Conservation (phyloP, 1,284 basidiomycete genomes). For the Fomitopsis betulina region DNA sequence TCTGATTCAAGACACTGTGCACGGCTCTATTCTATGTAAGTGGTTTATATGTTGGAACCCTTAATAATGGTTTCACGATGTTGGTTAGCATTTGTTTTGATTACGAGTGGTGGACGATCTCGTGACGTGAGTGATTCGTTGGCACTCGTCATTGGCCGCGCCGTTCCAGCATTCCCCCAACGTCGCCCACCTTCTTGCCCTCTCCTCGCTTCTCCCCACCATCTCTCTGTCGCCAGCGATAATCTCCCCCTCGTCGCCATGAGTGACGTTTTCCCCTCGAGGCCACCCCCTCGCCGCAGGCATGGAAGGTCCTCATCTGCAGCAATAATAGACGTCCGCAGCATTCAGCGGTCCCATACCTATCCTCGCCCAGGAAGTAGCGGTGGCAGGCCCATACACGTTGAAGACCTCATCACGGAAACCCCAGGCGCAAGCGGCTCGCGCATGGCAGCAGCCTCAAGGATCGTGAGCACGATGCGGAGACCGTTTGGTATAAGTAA, state of each 20-base stretch:
- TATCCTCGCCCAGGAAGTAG: neutral
- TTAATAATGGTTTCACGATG: no score
- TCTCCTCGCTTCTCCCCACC: neutral
- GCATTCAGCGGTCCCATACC: slow-evolving; percentile 1
- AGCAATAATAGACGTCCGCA: slow-evolving; percentile 1
- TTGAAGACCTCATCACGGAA: neutral
- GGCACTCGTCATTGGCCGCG: neutral
- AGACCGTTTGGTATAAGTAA: slow-evolving; percentile 30
- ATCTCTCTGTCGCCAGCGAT: neutral
- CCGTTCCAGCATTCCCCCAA: slow-evolving; percentile 1
- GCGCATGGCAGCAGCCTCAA: slow-evolving; percentile 32
- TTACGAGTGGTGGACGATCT: neutral
- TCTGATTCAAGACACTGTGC: no score
- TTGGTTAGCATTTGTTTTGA: neutral
- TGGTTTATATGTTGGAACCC: no score
- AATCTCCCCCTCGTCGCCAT: neutral
- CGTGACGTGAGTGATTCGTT: neutral
- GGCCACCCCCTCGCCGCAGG: slow-evolving; percentile 3
- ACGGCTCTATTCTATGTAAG: no score
- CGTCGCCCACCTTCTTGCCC: neutral
- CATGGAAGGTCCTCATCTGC: slow-evolving; percentile 1
- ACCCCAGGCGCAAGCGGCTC: slow-evolving; percentile 14
- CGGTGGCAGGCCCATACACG: neutral
- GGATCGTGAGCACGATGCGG: slow-evolving; percentile 40
- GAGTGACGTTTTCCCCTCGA: neutral